These are phyloP conservation scores for Diaporthe longicolla DNA, from an alignment of 2,329 filamentous ascomycete genomes.

Conservation along the genomic window DNA sequence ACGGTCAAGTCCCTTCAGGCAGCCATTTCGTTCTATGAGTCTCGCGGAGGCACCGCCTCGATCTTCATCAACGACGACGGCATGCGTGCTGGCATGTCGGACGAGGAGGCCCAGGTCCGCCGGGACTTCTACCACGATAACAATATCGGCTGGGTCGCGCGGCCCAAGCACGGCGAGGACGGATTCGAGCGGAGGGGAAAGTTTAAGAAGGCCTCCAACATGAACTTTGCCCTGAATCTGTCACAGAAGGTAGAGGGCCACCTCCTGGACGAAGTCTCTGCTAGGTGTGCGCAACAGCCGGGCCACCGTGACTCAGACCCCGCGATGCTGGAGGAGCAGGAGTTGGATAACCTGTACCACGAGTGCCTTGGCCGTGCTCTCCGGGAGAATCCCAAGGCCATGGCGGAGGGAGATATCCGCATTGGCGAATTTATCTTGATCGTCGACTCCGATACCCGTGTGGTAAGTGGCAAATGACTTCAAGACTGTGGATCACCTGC, in stretches of 20 bases:
- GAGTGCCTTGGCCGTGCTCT: conserved; percentile 64
- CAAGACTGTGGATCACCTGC: not conserved
- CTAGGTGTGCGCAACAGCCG: conserved; percentile 39
- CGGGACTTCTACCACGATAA: conserved; percentile 65
- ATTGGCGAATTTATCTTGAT: conserved; percentile 76
- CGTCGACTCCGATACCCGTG: conserved; percentile 78
- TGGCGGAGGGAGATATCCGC: conserved; percentile 72
- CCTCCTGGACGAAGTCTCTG: conserved; percentile 58
- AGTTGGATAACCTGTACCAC: conserved; percentile 66
- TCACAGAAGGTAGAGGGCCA: conserved; percentile 74
- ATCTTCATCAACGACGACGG: conserved; percentile 74
- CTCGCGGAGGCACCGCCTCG: conserved; percentile 54
- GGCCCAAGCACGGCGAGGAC: conserved; percentile 61
- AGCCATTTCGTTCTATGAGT: conserved; percentile 65
- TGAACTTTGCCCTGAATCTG: conserved; percentile 78
- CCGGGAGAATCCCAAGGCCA: conserved; percentile 59
- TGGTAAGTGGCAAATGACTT: conserved; percentile 50
- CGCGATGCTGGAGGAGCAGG: conserved; percentile 51
- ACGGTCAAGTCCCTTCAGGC: conserved; percentile 63
- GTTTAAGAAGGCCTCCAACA: conserved; percentile 83
- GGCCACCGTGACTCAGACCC: conserved; percentile 35
- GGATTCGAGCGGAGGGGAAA: conserved; percentile 71
- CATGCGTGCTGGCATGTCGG: conserved; percentile 65
- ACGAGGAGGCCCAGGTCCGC: conserved; percentile 56
- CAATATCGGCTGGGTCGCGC: conserved; percentile 63